Base-by-base conservation (phyloP, 2,329 filamentous ascomycete genomes). In the Didymella keratinophila region DNA sequence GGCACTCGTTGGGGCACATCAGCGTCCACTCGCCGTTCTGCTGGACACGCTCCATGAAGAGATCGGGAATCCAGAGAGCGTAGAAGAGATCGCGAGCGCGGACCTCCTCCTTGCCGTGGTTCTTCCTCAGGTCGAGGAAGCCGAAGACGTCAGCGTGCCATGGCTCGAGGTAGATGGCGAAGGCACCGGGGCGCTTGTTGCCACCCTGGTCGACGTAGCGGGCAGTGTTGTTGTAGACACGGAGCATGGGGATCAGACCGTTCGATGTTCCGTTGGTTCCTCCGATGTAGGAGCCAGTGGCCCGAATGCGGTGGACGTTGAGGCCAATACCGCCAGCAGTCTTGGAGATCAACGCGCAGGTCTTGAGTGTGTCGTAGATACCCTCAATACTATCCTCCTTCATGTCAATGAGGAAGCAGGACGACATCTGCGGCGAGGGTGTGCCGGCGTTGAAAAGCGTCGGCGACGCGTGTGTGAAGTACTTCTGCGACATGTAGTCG, bases 1-100 rank as follows among this genome's bases (percentile, higher is more conserved):
- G 91, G 74, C 92, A 95, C 80, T 99, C 95, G 73, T 96, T 96
- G 64, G 95, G 95, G 80, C 95, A 99, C 90, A 99, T 97, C 42
- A 99, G 84, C 18, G 95, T 98, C 95, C 95, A 99, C 60, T 95
- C 90, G 56, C 87, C 90, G 78, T 99, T 99, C 84, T 92, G 89
- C 82, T 99, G 93, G 56, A 99, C 94, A 78, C 95, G 93, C 86
- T 97, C 96, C 95, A 99, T 99, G 87, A 99, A 99, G 44, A 99
- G 86, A 83, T 99, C 95, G 16, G 95, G 93, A 58, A 97, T 97
- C 95, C 95, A 99, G 49, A 99, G 86, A 60, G 94, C 95, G 64
- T 97, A 92, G 87, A 99, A 99, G 50, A 99, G 86, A 78, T 99
- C 95, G 75, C 95, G 93, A 65, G 95, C 95, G 72, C 95, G 93